Percentiles rank a stretch among this genome's conserved stretches.
Evolutionary conservation across 129 eudicot genomes (phyloP).

Genomic region (Tagetes erecta): DNA sequence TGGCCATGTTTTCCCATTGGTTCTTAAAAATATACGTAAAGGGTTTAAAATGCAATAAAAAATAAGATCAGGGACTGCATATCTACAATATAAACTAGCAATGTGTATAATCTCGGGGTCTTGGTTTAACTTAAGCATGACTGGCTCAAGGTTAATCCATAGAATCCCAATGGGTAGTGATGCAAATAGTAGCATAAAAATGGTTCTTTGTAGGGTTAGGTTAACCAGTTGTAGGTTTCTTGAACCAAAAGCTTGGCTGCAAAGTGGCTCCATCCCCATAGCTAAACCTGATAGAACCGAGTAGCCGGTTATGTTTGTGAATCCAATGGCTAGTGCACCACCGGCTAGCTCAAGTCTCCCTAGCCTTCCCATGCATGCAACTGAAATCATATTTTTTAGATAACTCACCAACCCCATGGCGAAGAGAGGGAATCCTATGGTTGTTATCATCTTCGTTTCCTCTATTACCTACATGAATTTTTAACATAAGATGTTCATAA

Average conservation of each 20-base stretch:
- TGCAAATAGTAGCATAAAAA: slow-evolving; percentile 58
- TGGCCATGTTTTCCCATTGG: slow-evolving; percentile 87
- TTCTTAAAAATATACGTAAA: slow-evolving; percentile 82
- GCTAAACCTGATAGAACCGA: slow-evolving; percentile 90
- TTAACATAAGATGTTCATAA: slow-evolving; percentile 6
- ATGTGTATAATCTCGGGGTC: slow-evolving; percentile 61
- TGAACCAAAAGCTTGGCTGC: slow-evolving; percentile 97
- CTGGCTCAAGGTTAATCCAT: slow-evolving; percentile 85
- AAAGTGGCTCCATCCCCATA: slow-evolving; percentile 98
- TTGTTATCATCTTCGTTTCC: slow-evolving; percentile 67
- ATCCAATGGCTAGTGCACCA: slow-evolving; percentile 95
- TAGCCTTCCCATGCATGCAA: slow-evolving; percentile 94
- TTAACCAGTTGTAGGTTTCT: slow-evolving; percentile 53
- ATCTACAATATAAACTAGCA: slow-evolving; percentile 78
- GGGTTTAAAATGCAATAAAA: slow-evolving; percentile 84
- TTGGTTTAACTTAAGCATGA: slow-evolving; percentile 77
- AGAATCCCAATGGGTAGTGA: slow-evolving; percentile 72
- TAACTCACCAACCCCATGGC: slow-evolving; percentile 78
- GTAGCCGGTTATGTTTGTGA: slow-evolving; percentile 94
- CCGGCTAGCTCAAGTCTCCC: slow-evolving; percentile 98
- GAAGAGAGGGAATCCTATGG: slow-evolving; percentile 72
- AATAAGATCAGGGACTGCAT: slow-evolving; percentile 87
- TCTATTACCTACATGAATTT: slow-evolving; percentile 57
- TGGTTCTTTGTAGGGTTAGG: slow-evolving; percentile 68
- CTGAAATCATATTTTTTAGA: slow-evolving; percentile 80